phyloP scores from a whole-genome alignment of 139 green algal species.

The Dunaliella primolecta region DNA sequence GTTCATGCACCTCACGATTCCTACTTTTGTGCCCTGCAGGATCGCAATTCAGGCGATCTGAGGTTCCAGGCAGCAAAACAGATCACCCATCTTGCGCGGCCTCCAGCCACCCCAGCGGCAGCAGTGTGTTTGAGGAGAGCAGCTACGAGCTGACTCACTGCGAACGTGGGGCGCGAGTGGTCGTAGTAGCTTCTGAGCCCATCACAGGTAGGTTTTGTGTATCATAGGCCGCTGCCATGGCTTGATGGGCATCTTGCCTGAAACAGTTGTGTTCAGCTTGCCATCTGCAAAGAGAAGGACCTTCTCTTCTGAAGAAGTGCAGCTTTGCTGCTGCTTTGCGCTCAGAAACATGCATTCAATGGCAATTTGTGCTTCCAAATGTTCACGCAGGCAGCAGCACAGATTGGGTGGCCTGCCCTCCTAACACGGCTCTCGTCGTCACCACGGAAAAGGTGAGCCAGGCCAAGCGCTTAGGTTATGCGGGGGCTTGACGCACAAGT shows the following conservation, averaged over 20 bases:
- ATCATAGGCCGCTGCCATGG: too few relatives aligned
- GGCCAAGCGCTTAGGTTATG: too few relatives aligned
- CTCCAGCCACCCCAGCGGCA: background rate
- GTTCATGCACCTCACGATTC: too few relatives aligned
- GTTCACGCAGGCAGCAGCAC: constrained; percentile 39
- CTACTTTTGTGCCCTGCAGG: too few relatives aligned
- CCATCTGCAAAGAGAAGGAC: too few relatives aligned
- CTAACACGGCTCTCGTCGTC: constrained; percentile 78
- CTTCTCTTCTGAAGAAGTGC: too few relatives aligned
- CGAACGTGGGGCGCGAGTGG: constrained; percentile 66
- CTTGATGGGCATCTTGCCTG: too few relatives aligned
- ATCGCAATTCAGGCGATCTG: background rate
- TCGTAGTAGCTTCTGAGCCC: constrained; percentile 87
- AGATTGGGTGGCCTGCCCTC: constrained; percentile 88
- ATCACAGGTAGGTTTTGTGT: constrained; percentile 79
- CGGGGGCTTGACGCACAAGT: too few relatives aligned
- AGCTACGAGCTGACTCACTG: constrained; percentile 76
- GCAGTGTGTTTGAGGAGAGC: constrained; percentile 36
- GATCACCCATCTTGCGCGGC: background rate
- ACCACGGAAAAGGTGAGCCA: constrained; percentile 67
- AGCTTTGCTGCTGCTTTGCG: too few relatives aligned
- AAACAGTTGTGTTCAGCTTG: too few relatives aligned
- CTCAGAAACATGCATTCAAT: too few relatives aligned
- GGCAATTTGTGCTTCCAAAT: background rate
- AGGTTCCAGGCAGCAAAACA: background rate